phyloP scores from a whole-genome alignment of 75 land plant genomes.

The Ceratopteris richardii region DNA sequence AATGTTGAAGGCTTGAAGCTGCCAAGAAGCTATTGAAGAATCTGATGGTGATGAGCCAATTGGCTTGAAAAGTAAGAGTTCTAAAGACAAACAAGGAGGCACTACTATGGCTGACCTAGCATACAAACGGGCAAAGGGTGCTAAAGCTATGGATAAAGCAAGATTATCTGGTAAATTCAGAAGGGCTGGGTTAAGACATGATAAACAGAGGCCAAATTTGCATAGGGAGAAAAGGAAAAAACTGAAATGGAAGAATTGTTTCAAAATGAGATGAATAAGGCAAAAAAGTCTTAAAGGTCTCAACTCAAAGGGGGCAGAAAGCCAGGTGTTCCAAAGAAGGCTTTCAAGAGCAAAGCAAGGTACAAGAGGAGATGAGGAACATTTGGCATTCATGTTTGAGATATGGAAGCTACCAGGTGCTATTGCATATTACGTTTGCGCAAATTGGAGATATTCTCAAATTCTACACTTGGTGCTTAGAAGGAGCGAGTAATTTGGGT shows the following conservation, averaged over 20 bases:
- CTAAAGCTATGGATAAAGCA: constrained; percentile 58
- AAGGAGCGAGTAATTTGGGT: too few species aligned
- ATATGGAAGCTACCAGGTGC: too few species aligned
- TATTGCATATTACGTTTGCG: too few species aligned
- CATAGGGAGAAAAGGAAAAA: constrained; percentile 33
- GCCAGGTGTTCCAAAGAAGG: constrained; percentile 52
- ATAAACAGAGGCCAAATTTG: constrained; percentile 18
- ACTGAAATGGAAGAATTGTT: constrained; percentile 78
- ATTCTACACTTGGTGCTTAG: too few species aligned
- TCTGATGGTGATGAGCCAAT: constrained; percentile 14
- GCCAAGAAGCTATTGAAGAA: constrained; percentile 70
- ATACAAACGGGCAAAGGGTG: constrained; percentile 76
- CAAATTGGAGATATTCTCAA: too few species aligned
- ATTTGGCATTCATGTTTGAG: too few species aligned
- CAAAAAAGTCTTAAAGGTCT: constrained; percentile 28
- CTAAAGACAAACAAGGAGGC: constrained; percentile 28
- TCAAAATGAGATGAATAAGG: constrained; percentile 52
- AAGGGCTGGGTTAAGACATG: constrained; percentile 14
- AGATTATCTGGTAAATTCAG: constrained; percentile 43
- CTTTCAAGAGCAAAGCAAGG: constrained; percentile 96
- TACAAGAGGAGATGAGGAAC: constrained; percentile 3
- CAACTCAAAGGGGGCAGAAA: constrained; percentile 18
- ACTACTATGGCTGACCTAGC: constrained; percentile 61
- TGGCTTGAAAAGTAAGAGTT: neutral
- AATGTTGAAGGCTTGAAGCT: constrained; percentile 82